Percentiles rank a stretch among this genome's conserved stretches.
Evolutionary conservation across 2,329 filamentous ascomycete genomes (phyloP).

Genomic region (Neonectria neomacrospora): DNA sequence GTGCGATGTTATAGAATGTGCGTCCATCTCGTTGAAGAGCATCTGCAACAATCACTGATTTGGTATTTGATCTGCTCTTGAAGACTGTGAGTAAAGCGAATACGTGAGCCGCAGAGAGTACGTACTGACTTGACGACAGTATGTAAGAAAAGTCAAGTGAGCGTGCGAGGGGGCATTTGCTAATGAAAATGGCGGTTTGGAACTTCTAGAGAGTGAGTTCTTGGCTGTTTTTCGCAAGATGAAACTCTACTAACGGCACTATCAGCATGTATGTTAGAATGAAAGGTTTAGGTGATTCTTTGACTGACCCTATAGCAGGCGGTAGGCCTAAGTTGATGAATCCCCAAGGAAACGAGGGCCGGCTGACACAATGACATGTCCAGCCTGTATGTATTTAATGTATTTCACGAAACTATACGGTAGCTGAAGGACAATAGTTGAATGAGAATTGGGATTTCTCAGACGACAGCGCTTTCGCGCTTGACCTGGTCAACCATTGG

Average conservation of each 20-base stretch:
- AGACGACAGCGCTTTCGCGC: conserved; percentile 19
- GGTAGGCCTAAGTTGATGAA: background rate
- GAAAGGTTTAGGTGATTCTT: background rate
- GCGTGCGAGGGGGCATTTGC: background rate
- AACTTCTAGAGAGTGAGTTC: conserved; percentile 2
- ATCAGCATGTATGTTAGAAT: background rate
- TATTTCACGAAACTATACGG: background rate
- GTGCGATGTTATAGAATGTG: background rate
- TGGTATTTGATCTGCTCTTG: background rate
- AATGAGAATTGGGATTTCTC: conserved; percentile 22
- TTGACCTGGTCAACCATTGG: background rate
- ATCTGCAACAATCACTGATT: background rate
- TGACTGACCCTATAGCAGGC: background rate
- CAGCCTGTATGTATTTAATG: background rate
- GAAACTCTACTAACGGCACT: background rate
- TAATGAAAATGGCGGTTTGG: background rate
- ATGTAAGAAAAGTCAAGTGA: conserved; percentile 1
- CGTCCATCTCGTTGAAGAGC: background rate
- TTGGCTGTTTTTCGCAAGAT: background rate
- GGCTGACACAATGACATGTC: background rate
- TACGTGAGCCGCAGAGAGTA: background rate
- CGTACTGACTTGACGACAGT: background rate
- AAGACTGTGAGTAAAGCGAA: conserved; percentile 7
- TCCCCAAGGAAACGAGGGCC: background rate
- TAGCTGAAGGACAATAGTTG: conserved; percentile 17